phyloP scores from a whole-genome alignment of 1,284 basidiomycete genomes.

The Farysia itapuensis region DNA sequence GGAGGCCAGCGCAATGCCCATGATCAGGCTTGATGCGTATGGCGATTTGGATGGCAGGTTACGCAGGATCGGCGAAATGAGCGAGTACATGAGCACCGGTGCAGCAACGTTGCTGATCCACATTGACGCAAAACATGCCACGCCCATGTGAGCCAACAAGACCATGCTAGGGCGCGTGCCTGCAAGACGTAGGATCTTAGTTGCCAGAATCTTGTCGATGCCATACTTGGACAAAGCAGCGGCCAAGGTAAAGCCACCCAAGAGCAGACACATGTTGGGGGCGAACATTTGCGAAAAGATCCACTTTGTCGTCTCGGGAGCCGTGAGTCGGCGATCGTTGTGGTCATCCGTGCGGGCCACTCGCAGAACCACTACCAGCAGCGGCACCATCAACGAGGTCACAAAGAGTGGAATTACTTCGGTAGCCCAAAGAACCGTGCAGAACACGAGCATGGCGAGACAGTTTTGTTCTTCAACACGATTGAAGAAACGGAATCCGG shows the following conservation, averaged over 20 bases:
- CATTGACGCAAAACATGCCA: conserved; percentile 98
- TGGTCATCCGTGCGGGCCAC: conserved; percentile 74
- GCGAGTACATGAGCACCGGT: conserved; percentile 94
- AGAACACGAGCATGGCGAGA: conserved; percentile 84
- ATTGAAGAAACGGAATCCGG: conserved; percentile 61
- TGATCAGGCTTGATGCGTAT: conserved; percentile 87
- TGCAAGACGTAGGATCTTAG: conserved; percentile 85
- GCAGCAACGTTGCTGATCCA: conserved; percentile 99
- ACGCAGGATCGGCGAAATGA: conserved; percentile 92
- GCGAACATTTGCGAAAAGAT: conserved; percentile 71
- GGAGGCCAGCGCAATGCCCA: conserved; percentile 93
- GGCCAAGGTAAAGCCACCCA: conserved; percentile 95
- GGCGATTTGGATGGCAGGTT: conserved; percentile 83
- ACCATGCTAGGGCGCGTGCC: conserved; percentile 84
- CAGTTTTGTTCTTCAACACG: conserved; percentile 83
- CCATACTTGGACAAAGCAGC: conserved; percentile 96
- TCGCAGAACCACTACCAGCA: conserved; percentile 81
- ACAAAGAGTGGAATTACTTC: conserved; percentile 97
- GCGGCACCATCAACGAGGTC: conserved; percentile 84
- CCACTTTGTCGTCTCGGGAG: conserved; percentile 78
- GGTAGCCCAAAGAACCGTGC: conserved; percentile 92
- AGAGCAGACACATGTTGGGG: conserved; percentile 77
- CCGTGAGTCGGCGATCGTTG: conserved; percentile 66
- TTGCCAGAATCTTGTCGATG: conserved; percentile 86
- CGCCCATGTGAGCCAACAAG: conserved; percentile 90